A percentile compares a stretch with the other conserved stretches of the same genome.
Evolutionary conservation across 768 basidiomycete genomes (phyloP).

Genomic region (Russula sp.): DNA sequence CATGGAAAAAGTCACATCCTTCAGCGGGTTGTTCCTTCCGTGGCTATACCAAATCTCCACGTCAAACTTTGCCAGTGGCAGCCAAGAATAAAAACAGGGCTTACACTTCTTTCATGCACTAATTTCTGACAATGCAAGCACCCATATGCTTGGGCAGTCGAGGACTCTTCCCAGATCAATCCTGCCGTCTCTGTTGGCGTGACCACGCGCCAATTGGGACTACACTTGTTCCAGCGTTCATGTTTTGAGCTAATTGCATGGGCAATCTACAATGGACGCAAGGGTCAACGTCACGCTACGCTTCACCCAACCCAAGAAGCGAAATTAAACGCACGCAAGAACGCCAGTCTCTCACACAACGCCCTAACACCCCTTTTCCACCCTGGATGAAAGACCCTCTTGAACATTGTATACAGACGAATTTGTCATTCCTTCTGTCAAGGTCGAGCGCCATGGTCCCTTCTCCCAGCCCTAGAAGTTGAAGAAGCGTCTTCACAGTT

Average conservation of each 20-base stretch:
- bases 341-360: slow-evolving; percentile 20
- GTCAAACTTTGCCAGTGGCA: neutral
- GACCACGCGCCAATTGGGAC: slow-evolving; percentile 5
- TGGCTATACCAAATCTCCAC: neutral
- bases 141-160: slow-evolving; percentile 7
- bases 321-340: slow-evolving; percentile 20
- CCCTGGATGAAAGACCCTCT: slow-evolving; percentile 1
- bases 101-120: no score
- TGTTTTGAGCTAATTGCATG: neutral
- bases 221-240: slow-evolving; percentile 5
- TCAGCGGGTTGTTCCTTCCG: slow-evolving; percentile 6
- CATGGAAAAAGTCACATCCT: slow-evolving; percentile 11
- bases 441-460: slow-evolving; percentile 15
- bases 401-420: slow-evolving; percentile 12
- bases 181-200: neutral
- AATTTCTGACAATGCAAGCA: slow-evolving; percentile 9
- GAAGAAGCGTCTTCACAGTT: slow-evolving; percentile 9
- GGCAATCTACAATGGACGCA: neutral
- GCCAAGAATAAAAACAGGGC: neutral
- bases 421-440: slow-evolving; percentile 22
- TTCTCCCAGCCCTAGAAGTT: slow-evolving; percentile 4
- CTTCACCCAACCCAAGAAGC: neutral
- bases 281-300: neutral
- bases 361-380: slow-evolving; percentile 10
- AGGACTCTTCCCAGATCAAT: neutral